phyloP scores from a whole-genome alignment of 306 rosid genomes.

The Styphnolobium japonicum region DNA sequence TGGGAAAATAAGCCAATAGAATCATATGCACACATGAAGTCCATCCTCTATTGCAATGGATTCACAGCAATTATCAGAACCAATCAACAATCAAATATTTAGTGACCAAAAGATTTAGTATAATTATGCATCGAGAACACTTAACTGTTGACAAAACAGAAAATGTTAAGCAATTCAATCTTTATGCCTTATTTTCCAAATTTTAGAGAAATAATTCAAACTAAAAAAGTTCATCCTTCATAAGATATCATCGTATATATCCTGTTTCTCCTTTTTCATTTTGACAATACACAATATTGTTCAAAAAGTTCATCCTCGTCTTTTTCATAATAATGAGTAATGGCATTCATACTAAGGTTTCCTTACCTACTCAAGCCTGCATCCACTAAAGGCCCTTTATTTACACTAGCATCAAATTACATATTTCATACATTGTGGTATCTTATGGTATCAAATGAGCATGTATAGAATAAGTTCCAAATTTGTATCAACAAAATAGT shows the following conservation, averaged over 20 bases:
- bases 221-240: neutral
- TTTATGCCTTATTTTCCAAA: neutral
- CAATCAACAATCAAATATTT: constrained; percentile 2
- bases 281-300: neutral
- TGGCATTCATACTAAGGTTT: neutral
- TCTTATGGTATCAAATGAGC: neutral
- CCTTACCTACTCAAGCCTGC: neutral
- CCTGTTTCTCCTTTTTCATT: neutral
- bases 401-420: neutral
- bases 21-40: neutral
- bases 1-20: neutral
- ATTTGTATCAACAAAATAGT: neutral
- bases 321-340: neutral
- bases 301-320: neutral
- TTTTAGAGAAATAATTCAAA: neutral
- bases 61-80: neutral
- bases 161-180: constrained; percentile 1
- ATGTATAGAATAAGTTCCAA: neutral
- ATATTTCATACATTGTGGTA: neutral
- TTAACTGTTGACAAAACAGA: neutral
- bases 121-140: neutral
- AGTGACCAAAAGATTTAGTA: neutral
- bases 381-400: neutral
- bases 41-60: neutral
- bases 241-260: neutral